Conservation (phyloP, 2,329 filamentous ascomycete species). For the Ceratocystis huliohia region DNA sequence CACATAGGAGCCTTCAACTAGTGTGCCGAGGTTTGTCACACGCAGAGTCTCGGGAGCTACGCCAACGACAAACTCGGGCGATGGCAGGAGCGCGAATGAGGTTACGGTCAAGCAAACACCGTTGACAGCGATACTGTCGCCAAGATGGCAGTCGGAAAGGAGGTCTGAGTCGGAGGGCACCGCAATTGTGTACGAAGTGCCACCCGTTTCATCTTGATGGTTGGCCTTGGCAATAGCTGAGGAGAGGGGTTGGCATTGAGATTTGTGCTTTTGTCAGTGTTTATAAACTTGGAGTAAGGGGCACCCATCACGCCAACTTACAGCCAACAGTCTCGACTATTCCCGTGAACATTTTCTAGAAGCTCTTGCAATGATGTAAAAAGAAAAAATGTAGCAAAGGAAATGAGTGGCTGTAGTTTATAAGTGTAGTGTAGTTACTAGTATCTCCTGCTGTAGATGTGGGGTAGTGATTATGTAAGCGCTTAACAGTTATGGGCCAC, state of each 20-base stretch:
- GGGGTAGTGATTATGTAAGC: neutral
- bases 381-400: neutral
- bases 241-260: neutral
- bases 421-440: neutral
- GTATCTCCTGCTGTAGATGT: neutral
- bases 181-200: conserved; percentile 80
- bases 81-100: conserved; percentile 31
- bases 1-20: conserved; percentile 54
- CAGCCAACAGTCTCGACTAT: conserved; percentile 88
- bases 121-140: conserved; percentile 91
- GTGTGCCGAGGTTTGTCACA: conserved; percentile 78
- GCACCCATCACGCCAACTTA: conserved; percentile 34
- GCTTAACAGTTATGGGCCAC: too few relatives aligned
- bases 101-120: conserved; percentile 90
- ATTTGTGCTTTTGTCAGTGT: neutral
- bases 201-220: conserved; percentile 67
- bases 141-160: conserved; percentile 68
- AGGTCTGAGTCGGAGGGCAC: conserved; percentile 55
- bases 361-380: neutral
- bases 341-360: conserved; percentile 71
- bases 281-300: neutral
- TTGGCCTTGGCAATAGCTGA: conserved; percentile 76
- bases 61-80: conserved; percentile 68
- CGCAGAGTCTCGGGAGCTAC: conserved; percentile 92
- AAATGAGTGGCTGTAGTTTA: neutral